Base-by-base conservation (phyloP, 2,329 filamentous ascomycete species). In the Ustulina deusta region DNA sequence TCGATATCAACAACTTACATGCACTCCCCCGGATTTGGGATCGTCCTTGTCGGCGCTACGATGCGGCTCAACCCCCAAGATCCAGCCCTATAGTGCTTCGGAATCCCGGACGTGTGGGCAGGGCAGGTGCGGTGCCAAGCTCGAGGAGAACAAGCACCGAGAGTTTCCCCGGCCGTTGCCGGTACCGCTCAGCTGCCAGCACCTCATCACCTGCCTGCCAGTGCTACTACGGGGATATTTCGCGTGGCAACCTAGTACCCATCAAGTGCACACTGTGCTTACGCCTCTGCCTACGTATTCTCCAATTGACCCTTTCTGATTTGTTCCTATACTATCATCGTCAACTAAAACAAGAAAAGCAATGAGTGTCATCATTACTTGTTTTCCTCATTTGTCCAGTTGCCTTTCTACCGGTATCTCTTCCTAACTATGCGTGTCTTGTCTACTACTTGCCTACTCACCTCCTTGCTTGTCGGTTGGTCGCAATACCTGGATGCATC, bases 41-140 rank as follows among this genome's bases (percentile, higher is more conserved):
- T 75, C 76, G 76, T 75, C 75, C 74, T 77, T 77, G 74, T 74
- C 76, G 76, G 73, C 77, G 76, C 76, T 77, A 77, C 70, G 71
- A 78, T 78, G 77, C 77, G 77, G 76, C 77, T 78, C 72, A 77
- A 78, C 74, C 75, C 69, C 73, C 74, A 77, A 75, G 73, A 69
- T 76, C 77, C 77, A 78, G 76, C 77, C 77, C 76, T 78, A 79
- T 66, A 38, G 64, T 72, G 65, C 73, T 73, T 69, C 73, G 65
- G 64, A 63, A 70, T 70, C 68, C 69, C 67, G 69, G 74, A 69
- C 57, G 49, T 65, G 73, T 75, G 75, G 75, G 70, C 72, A 73
- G 42, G 60, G 63, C 36, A 58, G 61, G 63, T 64, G 58, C 64
- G 70, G 70, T 52, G 65, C 70, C 68, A 70, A 70, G 65, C 51